phyloP scores from a whole-genome alignment of 1,284 basidiomycete genomes.

The Cutaneotrichosporon curvatum region DNA sequence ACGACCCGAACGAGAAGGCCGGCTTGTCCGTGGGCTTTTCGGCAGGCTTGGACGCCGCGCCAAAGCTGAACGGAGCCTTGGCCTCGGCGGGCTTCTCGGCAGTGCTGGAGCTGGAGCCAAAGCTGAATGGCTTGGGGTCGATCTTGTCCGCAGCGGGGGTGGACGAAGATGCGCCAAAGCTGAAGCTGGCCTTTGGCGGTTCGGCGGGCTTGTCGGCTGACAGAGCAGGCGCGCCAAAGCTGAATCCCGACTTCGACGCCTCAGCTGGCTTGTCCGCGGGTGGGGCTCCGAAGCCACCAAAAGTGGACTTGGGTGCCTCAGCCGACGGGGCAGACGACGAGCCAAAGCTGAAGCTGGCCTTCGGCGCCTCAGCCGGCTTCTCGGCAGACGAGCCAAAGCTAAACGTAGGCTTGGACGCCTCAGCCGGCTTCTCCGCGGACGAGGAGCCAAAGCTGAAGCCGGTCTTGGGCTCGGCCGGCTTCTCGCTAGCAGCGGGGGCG shows the following conservation, averaged over 20 bases:
- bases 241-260: constrained; percentile 10
- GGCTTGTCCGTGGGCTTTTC: constrained; percentile 5
- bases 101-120: constrained; percentile 11
- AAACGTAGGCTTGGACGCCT: constrained; percentile 6
- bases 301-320: neutral
- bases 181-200: neutral
- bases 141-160: neutral
- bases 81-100: constrained; percentile 5
- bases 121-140: constrained; percentile 12
- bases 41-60: neutral
- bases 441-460: constrained; percentile 9
- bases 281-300: no score
- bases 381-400: neutral
- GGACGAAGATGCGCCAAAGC: neutral
- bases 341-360: constrained; percentile 1
- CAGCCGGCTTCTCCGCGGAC: constrained; percentile 11
- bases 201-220: constrained; percentile 11
- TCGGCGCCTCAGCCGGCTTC: neutral
- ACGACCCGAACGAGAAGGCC: constrained; percentile 1
- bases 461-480: constrained; percentile 14
- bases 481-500: constrained; percentile 9
- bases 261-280: constrained; percentile 11
- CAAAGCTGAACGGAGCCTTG: constrained; percentile 10
- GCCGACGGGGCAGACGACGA: neutral
- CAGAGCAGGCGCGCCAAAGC: constrained; percentile 16